Evolutionary conservation across 345 rosid species (phyloP), one percentile per base, ranked within the genome.

Genomic region (Cochlearia excelsa): DNA sequence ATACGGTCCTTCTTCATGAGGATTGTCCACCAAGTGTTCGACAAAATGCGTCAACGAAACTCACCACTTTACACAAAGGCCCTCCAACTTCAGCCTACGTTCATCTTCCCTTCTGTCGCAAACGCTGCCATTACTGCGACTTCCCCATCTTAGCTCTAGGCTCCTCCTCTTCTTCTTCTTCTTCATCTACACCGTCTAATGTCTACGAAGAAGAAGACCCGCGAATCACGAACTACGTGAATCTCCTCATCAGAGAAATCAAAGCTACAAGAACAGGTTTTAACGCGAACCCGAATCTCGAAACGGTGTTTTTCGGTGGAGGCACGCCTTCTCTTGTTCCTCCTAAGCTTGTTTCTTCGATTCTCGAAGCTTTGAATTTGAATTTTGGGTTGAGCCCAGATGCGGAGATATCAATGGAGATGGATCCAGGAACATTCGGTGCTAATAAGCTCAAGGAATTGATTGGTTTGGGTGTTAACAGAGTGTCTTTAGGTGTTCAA

Each of bases 301-400:
- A 82, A 58, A 86, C 97, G 0, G 85, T 93, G 52, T 89, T 93
- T 66, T 85, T 89, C 38, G 99, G 99, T 0, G 99, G 99, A 6
- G 99, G 97, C 30, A 89, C 99, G 1, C 99, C 99, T 49, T 92
- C 99, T 37, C 79, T 93, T 49, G 99, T 93, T 73, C 84, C 99
- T 1, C 85, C 97, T 0, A 73, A 66, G 67, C 71, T 87, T 34
- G 88, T 89, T 59, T 78, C 80, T 11, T 79, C 83, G 26, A 52
- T 89, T 67, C 65, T 93, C 38, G 83, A 82, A 37, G 69, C 83
- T 26, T 44, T 93, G 73, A 77, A 77, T 47, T 76, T 3, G 50
- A 79, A 79, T 45, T 85, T 85, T 51, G 97, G 97, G 66, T 51
- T 87, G 73, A 70, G 68, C 61, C 56, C 62, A 5, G 79, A 69